Percentiles rank a stretch among this genome's conserved stretches.
Conservation (phyloP, 2,329 filamentous ascomycete genomes). For the Pyricularia sp. region DNA sequence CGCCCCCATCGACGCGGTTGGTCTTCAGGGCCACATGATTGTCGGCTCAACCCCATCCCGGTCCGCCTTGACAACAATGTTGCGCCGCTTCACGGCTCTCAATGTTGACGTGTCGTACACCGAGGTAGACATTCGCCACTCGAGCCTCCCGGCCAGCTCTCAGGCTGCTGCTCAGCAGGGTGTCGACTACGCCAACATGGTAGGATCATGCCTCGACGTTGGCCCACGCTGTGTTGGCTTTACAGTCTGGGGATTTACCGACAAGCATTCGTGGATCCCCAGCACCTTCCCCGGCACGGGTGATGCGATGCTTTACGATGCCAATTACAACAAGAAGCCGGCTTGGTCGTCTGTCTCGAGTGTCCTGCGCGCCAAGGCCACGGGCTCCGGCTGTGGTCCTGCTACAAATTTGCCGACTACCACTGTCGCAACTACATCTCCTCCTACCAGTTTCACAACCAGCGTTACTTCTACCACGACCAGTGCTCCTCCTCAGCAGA, state of each 20-base stretch:
- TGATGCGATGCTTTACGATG: slow-evolving; percentile 25
- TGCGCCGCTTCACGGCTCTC: slow-evolving; percentile 25
- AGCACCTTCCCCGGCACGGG: slow-evolving; percentile 24
- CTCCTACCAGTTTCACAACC: not conserved
- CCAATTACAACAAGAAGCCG: slow-evolving; percentile 23
- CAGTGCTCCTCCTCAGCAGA: not conserved
- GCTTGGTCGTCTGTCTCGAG: slow-evolving; percentile 23
- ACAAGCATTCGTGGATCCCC: slow-evolving; percentile 20
- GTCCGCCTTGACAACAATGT: slow-evolving; percentile 21
- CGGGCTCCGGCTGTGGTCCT: not conserved
- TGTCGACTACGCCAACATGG: slow-evolving; percentile 27
- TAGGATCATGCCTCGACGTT: slow-evolving; percentile 24
- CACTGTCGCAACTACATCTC: not conserved
- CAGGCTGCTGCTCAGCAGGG: slow-evolving; percentile 31
- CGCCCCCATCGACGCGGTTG: slow-evolving; percentile 36
- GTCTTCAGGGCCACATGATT: slow-evolving; percentile 37
- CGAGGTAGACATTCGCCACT: slow-evolving; percentile 36
- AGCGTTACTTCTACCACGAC: too few relatives aligned
- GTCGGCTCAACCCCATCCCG: slow-evolving; percentile 27
- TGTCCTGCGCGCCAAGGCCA: slow-evolving; percentile 8
- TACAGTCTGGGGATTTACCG: slow-evolving; percentile 29
- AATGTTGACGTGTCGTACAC: slow-evolving; percentile 36
- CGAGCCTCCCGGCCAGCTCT: slow-evolving; percentile 27
- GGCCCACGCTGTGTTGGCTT: slow-evolving; percentile 25
- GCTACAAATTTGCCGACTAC: not conserved